Percentiles rank a stretch among this genome's conserved stretches.
Evolutionary conservation across 768 basidiomycete species (phyloP).

Genomic region (Tephrocybe sp.): DNA sequence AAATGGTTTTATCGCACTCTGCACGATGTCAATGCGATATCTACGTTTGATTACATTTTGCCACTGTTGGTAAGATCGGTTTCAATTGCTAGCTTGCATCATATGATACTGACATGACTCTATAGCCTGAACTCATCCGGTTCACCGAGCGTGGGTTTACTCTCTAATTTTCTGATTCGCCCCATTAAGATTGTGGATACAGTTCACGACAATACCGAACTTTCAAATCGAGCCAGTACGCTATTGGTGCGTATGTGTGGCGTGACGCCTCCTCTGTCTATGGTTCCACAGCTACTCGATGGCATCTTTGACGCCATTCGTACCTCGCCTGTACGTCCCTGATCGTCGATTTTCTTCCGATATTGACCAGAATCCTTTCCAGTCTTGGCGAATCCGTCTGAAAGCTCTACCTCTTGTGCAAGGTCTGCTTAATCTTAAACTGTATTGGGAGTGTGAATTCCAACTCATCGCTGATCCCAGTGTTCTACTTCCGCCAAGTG

Average conservation of each 20-base stretch:
- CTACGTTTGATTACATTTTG: slow-evolving; percentile 77
- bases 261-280: slow-evolving; percentile 68
- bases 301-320: slow-evolving; percentile 76
- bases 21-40: slow-evolving; percentile 74
- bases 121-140: slow-evolving; percentile 69
- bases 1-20: slow-evolving; percentile 76
- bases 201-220: slow-evolving; percentile 77
- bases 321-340: slow-evolving; percentile 58
- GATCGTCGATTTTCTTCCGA: neutral
- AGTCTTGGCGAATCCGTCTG: slow-evolving; percentile 88
- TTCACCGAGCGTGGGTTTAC: slow-evolving; percentile 60
- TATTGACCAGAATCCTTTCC: slow-evolving; percentile 5
- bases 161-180: neutral
- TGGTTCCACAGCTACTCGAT: slow-evolving; percentile 67
- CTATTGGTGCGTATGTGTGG: slow-evolving; percentile 85
- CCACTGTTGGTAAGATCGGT: slow-evolving; percentile 64
- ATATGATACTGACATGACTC: neutral
- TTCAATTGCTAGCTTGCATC: neutral
- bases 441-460: too few relatives aligned
- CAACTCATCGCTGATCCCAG: too few relatives aligned
- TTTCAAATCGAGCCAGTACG: slow-evolving; percentile 59
- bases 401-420: slow-evolving; percentile 85
- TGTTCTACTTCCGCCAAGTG: slow-evolving; percentile 87
- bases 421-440: slow-evolving; percentile 50
- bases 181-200: neutral